These are phyloP conservation scores for Prosopis cineraria DNA, from an alignment of 306 rosid species.

Conservation along the genomic window DNA sequence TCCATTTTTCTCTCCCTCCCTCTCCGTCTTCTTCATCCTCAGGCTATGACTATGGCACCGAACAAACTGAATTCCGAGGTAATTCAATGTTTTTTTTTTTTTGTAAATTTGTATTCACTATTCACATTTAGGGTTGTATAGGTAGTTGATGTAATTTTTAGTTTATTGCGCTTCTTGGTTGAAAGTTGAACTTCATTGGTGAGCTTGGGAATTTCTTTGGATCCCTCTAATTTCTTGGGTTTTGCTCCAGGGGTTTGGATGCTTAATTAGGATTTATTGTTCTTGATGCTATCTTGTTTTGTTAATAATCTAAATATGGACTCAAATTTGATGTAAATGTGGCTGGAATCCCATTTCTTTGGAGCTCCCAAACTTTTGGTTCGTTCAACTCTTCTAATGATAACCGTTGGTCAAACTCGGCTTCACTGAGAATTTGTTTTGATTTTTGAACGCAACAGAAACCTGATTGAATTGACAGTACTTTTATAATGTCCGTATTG, in stretches of 20 bases:
- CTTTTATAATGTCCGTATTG: background rate
- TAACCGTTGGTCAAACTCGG: background rate
- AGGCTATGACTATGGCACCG: slow-evolving; percentile 61
- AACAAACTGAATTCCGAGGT: slow-evolving; percentile 74
- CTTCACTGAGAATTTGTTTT: background rate
- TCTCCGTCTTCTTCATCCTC: background rate
- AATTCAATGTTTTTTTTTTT: slow-evolving; percentile 30
- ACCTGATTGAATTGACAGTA: background rate
- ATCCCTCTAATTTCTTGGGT: background rate
- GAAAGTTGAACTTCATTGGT: background rate
- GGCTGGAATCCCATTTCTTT: background rate
- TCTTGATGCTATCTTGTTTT: background rate
- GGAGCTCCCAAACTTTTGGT: background rate
- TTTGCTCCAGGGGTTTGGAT: slow-evolving; percentile 28
- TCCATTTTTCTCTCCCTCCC: background rate
- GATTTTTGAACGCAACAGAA: background rate
- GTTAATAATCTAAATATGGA: background rate
- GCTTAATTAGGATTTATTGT: background rate
- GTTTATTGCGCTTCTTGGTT: slow-evolving; percentile 18
- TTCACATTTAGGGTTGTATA: slow-evolving; percentile 30
- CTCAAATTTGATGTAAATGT: background rate
- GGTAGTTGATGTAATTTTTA: background rate
- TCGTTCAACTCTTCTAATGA: background rate
- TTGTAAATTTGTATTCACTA: background rate
- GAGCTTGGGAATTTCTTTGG: slow-evolving; percentile 10